Conservation (phyloP, 1,284 basidiomycete species). For the Sphagnurus paluster region DNA sequence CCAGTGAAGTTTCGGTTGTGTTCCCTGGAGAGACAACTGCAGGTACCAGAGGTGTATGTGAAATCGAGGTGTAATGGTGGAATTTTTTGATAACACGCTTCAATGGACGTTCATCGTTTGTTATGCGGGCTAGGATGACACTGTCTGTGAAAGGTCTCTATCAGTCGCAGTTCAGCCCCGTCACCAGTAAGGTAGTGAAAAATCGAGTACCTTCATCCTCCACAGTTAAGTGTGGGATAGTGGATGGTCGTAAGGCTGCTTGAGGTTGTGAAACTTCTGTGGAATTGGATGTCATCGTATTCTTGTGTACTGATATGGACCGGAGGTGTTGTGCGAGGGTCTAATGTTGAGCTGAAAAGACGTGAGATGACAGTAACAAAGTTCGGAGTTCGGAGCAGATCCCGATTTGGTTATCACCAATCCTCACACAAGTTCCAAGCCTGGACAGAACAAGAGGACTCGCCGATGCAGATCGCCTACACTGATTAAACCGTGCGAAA, state of each 20-base stretch:
- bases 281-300: conserved; percentile 13
- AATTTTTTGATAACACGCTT: conserved; percentile 78
- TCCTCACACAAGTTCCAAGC: no score
- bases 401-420: no score
- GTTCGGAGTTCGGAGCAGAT: no score
- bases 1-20: conserved; percentile 39
- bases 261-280: conserved; percentile 14
- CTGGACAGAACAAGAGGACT: no score
- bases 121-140: conserved; percentile 75
- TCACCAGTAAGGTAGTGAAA: conserved; percentile 6
- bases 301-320: neutral
- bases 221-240: conserved; percentile 48
- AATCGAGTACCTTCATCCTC: conserved; percentile 66
- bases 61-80: conserved; percentile 64
- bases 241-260: conserved; percentile 16
- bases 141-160: conserved; percentile 49
- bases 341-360: no score
- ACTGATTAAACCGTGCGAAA: no score
- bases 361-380: no score
- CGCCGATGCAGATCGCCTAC: no score
- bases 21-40: conserved; percentile 32
- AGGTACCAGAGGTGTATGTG: conserved; percentile 49
- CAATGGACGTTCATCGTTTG: conserved; percentile 71
- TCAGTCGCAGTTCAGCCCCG: conserved; percentile 21
- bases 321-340: neutral